Evolutionary conservation across 495 filamentous ascomycete genomes (phyloP).

Genomic region (Penicillium longicatenatum): DNA sequence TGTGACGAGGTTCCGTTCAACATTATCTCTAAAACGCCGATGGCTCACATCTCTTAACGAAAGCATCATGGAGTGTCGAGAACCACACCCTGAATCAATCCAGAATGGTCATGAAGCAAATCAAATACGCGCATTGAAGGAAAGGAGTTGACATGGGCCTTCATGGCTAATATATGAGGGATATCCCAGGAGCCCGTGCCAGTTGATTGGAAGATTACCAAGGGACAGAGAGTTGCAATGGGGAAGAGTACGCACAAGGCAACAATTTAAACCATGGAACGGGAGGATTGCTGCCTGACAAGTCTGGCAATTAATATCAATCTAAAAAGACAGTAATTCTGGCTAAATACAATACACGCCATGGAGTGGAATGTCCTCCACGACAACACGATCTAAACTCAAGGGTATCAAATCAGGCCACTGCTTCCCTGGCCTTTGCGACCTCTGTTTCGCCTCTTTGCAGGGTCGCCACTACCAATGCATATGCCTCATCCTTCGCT

Average conservation of each 20-base stretch:
- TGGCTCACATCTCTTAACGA: not conserved
- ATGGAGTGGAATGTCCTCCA: not conserved
- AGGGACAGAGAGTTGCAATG: not conserved
- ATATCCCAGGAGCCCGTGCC: too few species aligned
- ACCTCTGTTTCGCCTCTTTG: not conserved
- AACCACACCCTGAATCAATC: not conserved
- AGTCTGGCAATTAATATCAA: not conserved
- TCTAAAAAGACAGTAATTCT: too few species aligned
- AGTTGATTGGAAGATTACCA: not conserved
- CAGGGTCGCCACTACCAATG: conserved; percentile 31
- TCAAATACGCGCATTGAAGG: too few species aligned
- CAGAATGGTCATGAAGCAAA: not conserved
- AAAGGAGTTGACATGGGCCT: too few species aligned
- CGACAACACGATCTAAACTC: not conserved
- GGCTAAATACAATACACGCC: not conserved
- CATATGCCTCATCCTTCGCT: conserved; percentile 40
- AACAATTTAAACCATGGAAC: not conserved
- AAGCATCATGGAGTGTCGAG: too few species aligned
- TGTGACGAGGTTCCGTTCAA: not conserved
- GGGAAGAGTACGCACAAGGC: not conserved
- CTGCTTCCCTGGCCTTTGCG: not conserved
- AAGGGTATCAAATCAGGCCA: conserved; percentile 19
- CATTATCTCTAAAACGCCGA: not conserved
- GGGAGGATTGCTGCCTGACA: not conserved
- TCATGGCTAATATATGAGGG: too few species aligned